Evolutionary conservation across 345 rosid species (phyloP), one percentile per base, ranked within the genome.

Genomic region (Lepidium aucheri): DNA sequence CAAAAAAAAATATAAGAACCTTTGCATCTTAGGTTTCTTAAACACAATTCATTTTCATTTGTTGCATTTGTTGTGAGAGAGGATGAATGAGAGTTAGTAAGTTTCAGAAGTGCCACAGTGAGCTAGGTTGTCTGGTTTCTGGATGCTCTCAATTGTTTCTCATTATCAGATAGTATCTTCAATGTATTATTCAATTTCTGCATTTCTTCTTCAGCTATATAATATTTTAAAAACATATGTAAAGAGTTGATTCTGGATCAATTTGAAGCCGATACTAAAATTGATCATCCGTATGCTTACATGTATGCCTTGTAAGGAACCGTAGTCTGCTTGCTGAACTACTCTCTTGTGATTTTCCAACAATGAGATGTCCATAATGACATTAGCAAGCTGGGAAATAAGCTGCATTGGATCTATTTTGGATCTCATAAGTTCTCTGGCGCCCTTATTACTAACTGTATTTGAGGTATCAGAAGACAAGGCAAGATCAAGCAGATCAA

Each of bases 41-140:
- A 50, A 80, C 78, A 79, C 45, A 60, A 65, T 68, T 69, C 86
- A n/a, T 78, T 49, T 55, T 80, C 78, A 62, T 70, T 82, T 22
- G 70, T 60, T 41, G 85, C 81, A n/a, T n/a, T n/a, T n/a, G n/a
- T n/a, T n/a, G n/a, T n/a, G 6, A 60, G 24, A 28, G 82, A 74
- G 72, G 82, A 77, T 55, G 82, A 51, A 60, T 88, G 95, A 7
- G 73, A 53, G 15, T 86, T 77, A 72, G 91, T 88, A 63, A 94
- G 81, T 71, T 90, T 96, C 68, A 94, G 74, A 75, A 94, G 88
- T 42, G 97, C 96, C 26, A 84, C 99, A 50, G 96, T 90, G 28
- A 94, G 97, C 99, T 96, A 94, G 2, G 96, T 94, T 64, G 92
- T 84, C 76, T 90, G 99, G 72, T 82, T 87, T 74, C 84, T 94